These are phyloP conservation scores for Amauroascus verrucosus DNA, from an alignment of 2,329 filamentous ascomycete species.

Conservation along the genomic window DNA sequence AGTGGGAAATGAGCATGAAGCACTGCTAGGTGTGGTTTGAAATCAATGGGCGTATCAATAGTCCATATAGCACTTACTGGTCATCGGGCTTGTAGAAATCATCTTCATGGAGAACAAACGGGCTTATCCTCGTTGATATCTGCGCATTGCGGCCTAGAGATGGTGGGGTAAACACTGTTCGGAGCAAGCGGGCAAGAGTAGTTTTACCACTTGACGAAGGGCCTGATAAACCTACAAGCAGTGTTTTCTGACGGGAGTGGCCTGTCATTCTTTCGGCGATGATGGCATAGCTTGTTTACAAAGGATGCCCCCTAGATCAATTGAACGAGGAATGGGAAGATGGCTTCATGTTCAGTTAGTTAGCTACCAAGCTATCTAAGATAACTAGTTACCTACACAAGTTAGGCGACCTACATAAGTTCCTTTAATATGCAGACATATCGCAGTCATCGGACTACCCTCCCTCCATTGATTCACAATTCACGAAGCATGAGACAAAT, in stretches of 20 bases:
- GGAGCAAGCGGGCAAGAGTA: slow-evolving; percentile 73
- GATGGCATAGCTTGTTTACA: background rate
- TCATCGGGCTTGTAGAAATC: slow-evolving; percentile 84
- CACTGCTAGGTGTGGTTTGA: background rate
- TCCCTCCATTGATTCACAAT: background rate
- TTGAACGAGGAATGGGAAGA: background rate
- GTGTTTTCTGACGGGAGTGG: background rate
- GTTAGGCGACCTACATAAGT: no score
- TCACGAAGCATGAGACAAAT: background rate
- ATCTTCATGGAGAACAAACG: slow-evolving; percentile 83
- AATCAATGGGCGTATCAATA: background rate
- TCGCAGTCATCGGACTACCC: no score
- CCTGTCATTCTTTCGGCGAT: background rate
- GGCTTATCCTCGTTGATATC: slow-evolving; percentile 17
- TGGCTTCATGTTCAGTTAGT: background rate
- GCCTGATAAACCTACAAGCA: slow-evolving; percentile 63
- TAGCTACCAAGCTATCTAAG: background rate
- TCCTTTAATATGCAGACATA: no score
- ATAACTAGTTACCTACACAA: no score
- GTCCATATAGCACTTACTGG: slow-evolving; percentile 39
- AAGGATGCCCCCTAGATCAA: background rate
- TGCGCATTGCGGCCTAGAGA: background rate
- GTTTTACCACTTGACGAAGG: slow-evolving; percentile 93
- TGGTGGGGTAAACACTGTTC: slow-evolving; percentile 59
- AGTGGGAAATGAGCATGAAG: background rate